Conservation (phyloP, 805 yeast species). For the Suhomyces faveliae region DNA sequence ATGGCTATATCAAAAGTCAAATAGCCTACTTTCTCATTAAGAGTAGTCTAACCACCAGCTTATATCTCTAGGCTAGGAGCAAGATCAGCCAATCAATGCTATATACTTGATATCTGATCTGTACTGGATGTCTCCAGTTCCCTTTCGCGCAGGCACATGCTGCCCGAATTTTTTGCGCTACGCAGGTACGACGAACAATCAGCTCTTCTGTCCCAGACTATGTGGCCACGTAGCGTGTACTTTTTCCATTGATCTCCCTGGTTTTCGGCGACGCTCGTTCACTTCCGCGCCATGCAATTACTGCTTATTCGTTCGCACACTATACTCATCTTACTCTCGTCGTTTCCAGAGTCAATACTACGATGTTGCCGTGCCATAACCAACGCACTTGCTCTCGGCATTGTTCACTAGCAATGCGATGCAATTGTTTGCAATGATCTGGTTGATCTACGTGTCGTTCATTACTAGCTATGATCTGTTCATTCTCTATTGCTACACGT, state of each 20-base stretch:
- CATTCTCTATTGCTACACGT: neutral
- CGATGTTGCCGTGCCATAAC: neutral
- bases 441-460: neutral
- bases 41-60: too few relatives aligned
- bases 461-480: neutral
- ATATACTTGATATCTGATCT: neutral
- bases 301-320: neutral
- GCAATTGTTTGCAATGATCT: neutral
- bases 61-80: too few relatives aligned
- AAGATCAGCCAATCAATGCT: too few relatives aligned
- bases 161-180: neutral
- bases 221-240: neutral
- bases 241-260: neutral
- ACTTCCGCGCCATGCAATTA: neutral
- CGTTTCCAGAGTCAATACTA: too few relatives aligned
- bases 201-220: too few relatives aligned
- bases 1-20: too few relatives aligned
- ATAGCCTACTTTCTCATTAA: too few relatives aligned
- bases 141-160: neutral
- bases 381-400: neutral
- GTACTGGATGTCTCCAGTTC: too few relatives aligned
- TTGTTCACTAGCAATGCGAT: neutral
- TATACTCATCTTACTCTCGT: neutral
- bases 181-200: neutral
- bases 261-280: too few relatives aligned